phyloP scores from a whole-genome alignment of 495 filamentous ascomycete species.

The Aspergillus sparsus region DNA sequence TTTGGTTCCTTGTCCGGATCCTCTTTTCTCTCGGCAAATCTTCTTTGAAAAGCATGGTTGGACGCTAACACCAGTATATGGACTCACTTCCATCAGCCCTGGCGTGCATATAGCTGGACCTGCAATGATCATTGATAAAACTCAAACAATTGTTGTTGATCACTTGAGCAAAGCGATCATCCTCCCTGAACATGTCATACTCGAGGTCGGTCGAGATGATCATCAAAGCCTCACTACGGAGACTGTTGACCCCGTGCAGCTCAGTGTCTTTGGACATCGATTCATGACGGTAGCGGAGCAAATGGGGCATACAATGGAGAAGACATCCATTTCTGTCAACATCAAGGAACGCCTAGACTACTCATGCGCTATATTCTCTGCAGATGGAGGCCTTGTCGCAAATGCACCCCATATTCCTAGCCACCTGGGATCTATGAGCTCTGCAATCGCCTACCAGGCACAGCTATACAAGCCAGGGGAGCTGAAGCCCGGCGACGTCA shows the following conservation, averaged over 20 bases:
- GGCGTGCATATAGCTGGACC: slow-evolving; percentile 76
- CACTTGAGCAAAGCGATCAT: slow-evolving; percentile 58
- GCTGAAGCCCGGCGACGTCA: slow-evolving; percentile 84
- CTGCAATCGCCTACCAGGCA: slow-evolving; percentile 81
- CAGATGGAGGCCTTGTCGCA: slow-evolving; percentile 76
- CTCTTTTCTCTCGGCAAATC: slow-evolving; percentile 26
- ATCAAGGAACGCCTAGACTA: slow-evolving; percentile 93
- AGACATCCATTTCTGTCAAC: slow-evolving; percentile 90
- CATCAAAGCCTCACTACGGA: slow-evolving; percentile 58
- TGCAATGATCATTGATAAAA: slow-evolving; percentile 87
- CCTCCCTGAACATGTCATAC: slow-evolving; percentile 71
- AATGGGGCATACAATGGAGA: slow-evolving; percentile 87
- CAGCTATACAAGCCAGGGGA: slow-evolving; percentile 79
- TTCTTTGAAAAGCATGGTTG: slow-evolving; percentile 63
- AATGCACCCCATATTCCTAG: slow-evolving; percentile 89
- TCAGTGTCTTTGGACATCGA: slow-evolving; percentile 85
- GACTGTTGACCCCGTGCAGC: slow-evolving; percentile 70
- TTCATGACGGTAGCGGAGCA: slow-evolving; percentile 97
- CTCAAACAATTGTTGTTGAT: slow-evolving; percentile 89
- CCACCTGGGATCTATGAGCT: slow-evolving; percentile 87
- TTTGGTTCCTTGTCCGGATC: slow-evolving; percentile 13
- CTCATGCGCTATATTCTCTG: slow-evolving; percentile 86
- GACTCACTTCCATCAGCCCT: slow-evolving; percentile 65
- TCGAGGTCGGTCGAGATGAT: slow-evolving; percentile 65
- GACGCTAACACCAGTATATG: slow-evolving; percentile 74